phyloP scores from a whole-genome alignment of 345 rosid genomes.

The Lenwebbia sp. region DNA sequence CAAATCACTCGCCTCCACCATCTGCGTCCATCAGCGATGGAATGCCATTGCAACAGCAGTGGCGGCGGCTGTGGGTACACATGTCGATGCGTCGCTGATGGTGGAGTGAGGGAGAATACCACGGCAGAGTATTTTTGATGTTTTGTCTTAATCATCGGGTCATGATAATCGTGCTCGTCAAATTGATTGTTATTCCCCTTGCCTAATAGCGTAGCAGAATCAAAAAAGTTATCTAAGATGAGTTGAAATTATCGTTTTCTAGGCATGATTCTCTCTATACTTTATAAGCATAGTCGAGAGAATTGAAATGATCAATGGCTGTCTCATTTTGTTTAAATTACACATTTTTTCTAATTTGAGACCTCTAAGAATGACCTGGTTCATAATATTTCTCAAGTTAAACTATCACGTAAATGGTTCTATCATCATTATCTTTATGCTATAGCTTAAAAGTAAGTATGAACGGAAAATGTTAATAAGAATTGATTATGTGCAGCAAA shows the following conservation, averaged over 20 bases:
- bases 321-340: not conserved
- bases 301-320: not conserved
- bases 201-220: not conserved
- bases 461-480: not conserved
- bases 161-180: not conserved
- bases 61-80: not conserved
- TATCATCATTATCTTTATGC: not conserved
- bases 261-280: not conserved
- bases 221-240: rapidly evolving
- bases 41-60: not conserved
- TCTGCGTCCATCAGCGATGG: not conserved
- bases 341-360: not conserved
- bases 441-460: not conserved
- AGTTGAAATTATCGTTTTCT: not conserved
- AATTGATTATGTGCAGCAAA: not conserved
- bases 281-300: not conserved
- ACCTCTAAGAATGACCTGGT: not conserved
- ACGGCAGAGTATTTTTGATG: not conserved
- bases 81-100: not conserved
- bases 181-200: not conserved
- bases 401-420: not conserved
- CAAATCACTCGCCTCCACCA: not conserved
- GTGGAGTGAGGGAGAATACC: not conserved
- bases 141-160: not conserved
- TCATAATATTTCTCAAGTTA: not conserved